Base-by-base conservation (phyloP, 75 land plant genomes). In the Pinus tabuliformis region DNA sequence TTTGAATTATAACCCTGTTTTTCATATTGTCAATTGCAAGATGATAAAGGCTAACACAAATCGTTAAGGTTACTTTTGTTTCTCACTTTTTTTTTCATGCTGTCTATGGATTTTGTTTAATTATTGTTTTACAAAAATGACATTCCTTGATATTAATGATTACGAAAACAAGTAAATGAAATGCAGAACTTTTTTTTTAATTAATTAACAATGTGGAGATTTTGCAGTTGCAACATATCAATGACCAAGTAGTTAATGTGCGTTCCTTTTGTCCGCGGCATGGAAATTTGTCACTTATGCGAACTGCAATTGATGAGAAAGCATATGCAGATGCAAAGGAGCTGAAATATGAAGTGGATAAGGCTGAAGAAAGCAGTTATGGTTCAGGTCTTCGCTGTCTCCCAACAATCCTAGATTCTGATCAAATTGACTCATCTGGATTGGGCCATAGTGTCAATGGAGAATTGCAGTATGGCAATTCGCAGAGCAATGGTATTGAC, bases 181-280 rank as follows among this genome's bases (percentile, higher is more conserved):
- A 68, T 77, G 70, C 5, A 26, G 15, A 8, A 22, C 26, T 52
- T 18, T 54, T 54, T 13, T 37, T 16, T 22, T 77, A 61, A 8
- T 30, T 75, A 81, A 42, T 68, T 68, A 68, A 68, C 20, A 39
- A 18, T 39, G 20, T 20, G 3, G 12, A 20, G 9, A 45, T 68
- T 39, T 68, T 68, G n/a, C 71, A 68, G 84, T 56, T 83, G 73
- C 83, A 81, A 58, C 83, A 80, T 58, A 81, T 49, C n/a, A 83
- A 83, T 79, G 58, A 83, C 36, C 77, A 83, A 83, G 78, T 75
- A 17, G 58, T 70, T 49, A 75, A 42, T 68, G 84, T 83, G 24
- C 83, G 83, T 22, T 74, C 83, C 28, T 81, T 79, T 59, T 83
- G 84, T 45, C 82, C 83, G 24, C 78, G 73, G 13, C 84, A 83